Percentiles rank a stretch among this genome's conserved stretches.
phyloP scores from a whole-genome alignment of 352 stramenopile species.

The Pythium periplocum region DNA sequence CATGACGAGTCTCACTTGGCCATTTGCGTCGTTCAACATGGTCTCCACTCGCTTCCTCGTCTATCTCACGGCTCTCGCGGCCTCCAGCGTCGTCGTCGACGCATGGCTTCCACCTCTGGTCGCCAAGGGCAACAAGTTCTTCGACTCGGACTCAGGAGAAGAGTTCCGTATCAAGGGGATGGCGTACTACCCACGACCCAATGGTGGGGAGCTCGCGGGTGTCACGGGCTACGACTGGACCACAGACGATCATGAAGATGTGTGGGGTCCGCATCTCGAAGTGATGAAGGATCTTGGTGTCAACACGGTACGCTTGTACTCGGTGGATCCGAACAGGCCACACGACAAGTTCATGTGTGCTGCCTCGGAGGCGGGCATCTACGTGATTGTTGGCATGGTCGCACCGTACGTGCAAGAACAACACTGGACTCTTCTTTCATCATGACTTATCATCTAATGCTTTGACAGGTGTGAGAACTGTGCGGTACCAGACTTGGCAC shows the following conservation, averaged over 20 bases:
- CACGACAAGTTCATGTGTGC: conserved; percentile 30
- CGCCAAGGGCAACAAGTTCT: conserved; percentile 57
- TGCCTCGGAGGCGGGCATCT: background rate
- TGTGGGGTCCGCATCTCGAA: conserved; percentile 24
- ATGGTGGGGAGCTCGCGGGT: conserved; percentile 18
- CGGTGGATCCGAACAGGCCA: conserved; percentile 21
- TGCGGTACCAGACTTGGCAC: conserved; percentile 19
- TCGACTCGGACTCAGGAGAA: conserved; percentile 35
- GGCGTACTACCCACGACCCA: conserved; percentile 30
- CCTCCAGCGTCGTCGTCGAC: background rate
- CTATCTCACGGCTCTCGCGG: background rate
- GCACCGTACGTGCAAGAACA: conserved; percentile 1
- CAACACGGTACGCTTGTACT: conserved; percentile 32
- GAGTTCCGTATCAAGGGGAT: conserved; percentile 38
- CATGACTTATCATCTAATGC: conserved; percentile 2
- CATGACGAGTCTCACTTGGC: background rate
- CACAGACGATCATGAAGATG: conserved; percentile 24
- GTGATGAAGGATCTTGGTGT: conserved; percentile 26
- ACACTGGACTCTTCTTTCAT: background rate
- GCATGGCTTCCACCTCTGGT: conserved; percentile 19
- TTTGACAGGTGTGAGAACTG: conserved; percentile 26
- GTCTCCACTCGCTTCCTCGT: background rate
- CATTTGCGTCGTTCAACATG: background rate
- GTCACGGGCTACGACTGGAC: conserved; percentile 30
- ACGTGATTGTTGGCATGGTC: background rate